Conservation (phyloP, 1,139 yeast genomes). For the Taphrina flavorubra region DNA sequence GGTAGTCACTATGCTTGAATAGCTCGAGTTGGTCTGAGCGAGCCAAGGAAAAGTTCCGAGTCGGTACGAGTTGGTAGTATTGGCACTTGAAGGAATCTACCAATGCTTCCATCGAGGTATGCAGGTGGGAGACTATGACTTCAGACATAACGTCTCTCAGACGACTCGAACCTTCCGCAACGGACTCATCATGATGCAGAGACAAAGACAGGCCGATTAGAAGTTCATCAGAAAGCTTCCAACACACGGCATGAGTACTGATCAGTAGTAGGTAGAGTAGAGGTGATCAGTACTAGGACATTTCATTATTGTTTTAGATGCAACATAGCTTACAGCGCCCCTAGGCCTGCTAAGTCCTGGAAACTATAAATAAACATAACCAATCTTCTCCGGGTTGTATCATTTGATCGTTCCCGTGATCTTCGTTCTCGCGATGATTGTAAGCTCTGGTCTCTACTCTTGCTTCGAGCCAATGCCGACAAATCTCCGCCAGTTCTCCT, state of each 20-base stretch:
- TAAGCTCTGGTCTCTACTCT: not conserved
- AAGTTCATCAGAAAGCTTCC: not conserved
- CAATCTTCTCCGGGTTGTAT: too few species aligned
- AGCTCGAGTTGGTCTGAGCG: not conserved
- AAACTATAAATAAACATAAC: too few species aligned
- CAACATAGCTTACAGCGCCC: too few species aligned
- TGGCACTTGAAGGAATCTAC: constrained; percentile 23
- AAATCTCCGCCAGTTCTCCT: constrained; percentile 26
- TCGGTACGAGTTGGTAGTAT: constrained; percentile 21
- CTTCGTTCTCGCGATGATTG: not conserved
- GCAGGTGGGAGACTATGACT: too few species aligned
- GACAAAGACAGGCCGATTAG: too few species aligned
- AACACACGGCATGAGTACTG: not conserved
- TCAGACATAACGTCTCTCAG: too few species aligned
- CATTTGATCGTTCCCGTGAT: not conserved
- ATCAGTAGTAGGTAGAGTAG: not conserved
- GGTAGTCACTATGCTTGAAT: not conserved
- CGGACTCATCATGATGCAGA: too few species aligned
- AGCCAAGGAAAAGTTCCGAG: not conserved
- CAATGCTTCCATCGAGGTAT: not conserved
- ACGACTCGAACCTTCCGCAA: too few species aligned
- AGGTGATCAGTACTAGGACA: not conserved
- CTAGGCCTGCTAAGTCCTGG: too few species aligned
- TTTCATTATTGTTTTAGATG: not conserved
- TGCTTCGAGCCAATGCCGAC: constrained; percentile 7